Evolutionary conservation across 2,329 filamentous ascomycete species (phyloP).

Genomic region (Trichoderma cornu-damae): DNA sequence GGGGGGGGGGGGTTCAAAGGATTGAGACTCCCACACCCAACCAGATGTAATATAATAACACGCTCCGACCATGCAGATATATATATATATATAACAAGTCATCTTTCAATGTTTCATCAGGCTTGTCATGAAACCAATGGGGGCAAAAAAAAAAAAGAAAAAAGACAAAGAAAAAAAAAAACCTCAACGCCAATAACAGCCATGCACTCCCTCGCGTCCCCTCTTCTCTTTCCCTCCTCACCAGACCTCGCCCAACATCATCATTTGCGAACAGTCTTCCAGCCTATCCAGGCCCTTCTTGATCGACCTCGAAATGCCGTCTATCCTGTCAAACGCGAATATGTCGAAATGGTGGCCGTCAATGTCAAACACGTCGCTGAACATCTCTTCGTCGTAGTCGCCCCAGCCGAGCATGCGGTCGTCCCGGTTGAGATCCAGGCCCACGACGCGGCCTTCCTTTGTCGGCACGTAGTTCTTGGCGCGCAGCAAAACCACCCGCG

Average conservation of each 20-base stretch:
- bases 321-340: slow-evolving; percentile 34
- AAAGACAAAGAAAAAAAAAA: too few relatives aligned
- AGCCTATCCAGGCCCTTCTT: slow-evolving; percentile 19
- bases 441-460: slow-evolving; percentile 24
- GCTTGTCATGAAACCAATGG: neutral
- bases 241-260: slow-evolving; percentile 7
- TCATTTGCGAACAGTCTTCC: slow-evolving; percentile 17
- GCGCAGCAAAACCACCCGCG: slow-evolving; percentile 42
- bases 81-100: neutral
- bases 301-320: slow-evolving; percentile 28
- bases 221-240: neutral
- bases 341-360: slow-evolving; percentile 50
- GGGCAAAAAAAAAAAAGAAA: neutral
- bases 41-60: neutral
- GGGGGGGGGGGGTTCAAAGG: neutral
- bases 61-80: neutral
- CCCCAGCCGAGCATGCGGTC: slow-evolving; percentile 47
- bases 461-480: slow-evolving; percentile 39
- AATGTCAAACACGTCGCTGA: slow-evolving; percentile 43
- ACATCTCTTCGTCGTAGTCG: slow-evolving; percentile 40
- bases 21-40: neutral
- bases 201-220: neutral
- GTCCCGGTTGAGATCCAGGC: slow-evolving; percentile 42
- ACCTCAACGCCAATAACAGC: neutral
- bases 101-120: neutral